Evolutionary conservation across 2,329 filamentous ascomycete species (phyloP).

Genomic region (Xylariaceae sp.): DNA sequence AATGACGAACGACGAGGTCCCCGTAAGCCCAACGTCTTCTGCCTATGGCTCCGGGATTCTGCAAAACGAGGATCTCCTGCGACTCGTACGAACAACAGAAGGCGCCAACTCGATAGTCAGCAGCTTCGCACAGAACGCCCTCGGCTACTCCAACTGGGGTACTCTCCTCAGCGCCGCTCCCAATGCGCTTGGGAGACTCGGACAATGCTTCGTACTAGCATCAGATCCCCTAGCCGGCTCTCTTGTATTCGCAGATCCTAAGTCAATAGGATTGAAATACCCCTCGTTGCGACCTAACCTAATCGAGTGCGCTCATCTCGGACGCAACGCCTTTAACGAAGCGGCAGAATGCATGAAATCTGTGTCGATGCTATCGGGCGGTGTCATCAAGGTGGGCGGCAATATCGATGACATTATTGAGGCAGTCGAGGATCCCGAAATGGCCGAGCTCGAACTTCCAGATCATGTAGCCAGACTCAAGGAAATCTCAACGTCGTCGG

Average conservation of each 20-base stretch:
- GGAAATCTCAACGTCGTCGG: neutral
- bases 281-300: constrained; percentile 1
- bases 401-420: constrained; percentile 5
- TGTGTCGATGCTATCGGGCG: neutral
- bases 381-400: neutral
- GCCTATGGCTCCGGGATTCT: neutral
- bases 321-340: constrained; percentile 1
- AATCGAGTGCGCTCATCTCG: constrained; percentile 1
- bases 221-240: constrained; percentile 1
- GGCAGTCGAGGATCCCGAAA: constrained; percentile 4
- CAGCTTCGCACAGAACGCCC: constrained; percentile 1
- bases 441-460: constrained; percentile 3
- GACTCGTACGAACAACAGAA: neutral
- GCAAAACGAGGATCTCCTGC: constrained; percentile 1
- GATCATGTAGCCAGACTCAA: constrained; percentile 1
- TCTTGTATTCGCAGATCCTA: neutral
- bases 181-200: constrained; percentile 1
- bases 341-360: constrained; percentile 2
- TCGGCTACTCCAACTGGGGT: constrained; percentile 6
- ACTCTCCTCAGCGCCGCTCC: constrained; percentile 3
- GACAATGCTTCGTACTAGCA: constrained; percentile 6
- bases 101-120: neutral
- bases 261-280: neutral
- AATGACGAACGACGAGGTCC: neutral
- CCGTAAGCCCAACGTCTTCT: neutral